Base-by-base conservation (phyloP, 352 stramenopile genomes). In the Phytophthora ramorum region DNA sequence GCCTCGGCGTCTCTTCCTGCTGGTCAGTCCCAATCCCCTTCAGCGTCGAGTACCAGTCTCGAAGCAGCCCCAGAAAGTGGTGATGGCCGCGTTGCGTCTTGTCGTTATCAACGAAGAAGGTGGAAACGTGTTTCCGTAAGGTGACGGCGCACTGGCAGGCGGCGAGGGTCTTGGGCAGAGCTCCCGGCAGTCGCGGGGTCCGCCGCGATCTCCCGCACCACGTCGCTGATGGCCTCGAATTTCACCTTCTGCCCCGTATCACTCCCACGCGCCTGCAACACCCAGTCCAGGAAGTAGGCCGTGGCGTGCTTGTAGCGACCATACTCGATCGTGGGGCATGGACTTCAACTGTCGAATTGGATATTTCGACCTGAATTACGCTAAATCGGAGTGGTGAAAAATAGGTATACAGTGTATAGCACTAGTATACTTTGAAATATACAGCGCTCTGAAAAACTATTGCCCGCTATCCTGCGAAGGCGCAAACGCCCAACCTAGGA, bases 131-230 rank as follows among this genome's bases (percentile, higher is more conserved):
- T 40, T 75, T 38, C 3, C 56, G 50, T 14, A 75, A 41, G 4
- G 67, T 67, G 62, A 71, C 64, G 22, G 55, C 54, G 19, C 49
- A 58, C 19, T 65, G 62, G 19, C 62, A 75, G 32, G 62, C 51
- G 0, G 55, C 56, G 16, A 75, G 62, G 20, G 67, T 62, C 38
- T 66, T 66, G 55, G 54, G 8, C 22, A 75, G 56, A 22, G 59
- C 43, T 7, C 34, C 45, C 40, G 69, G 68, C 20, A 72, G 45
- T 30, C 47, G 45, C 7, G 62, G 67, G 7, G 26, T 52, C 26
- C 19, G 37, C 19, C 3, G 62, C 68, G 46, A 75, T 51, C 22
- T 38, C 32, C 13, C 4, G 32, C 9, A 38, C 32, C 9, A 38
- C 7, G 8, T 13, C 32, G 32, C 32, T 38, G 32, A 38, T 38